Evolutionary conservation across 768 basidiomycete genomes (phyloP), one percentile per base, ranked within the genome.

Genomic region (Suillus tomentosus): DNA sequence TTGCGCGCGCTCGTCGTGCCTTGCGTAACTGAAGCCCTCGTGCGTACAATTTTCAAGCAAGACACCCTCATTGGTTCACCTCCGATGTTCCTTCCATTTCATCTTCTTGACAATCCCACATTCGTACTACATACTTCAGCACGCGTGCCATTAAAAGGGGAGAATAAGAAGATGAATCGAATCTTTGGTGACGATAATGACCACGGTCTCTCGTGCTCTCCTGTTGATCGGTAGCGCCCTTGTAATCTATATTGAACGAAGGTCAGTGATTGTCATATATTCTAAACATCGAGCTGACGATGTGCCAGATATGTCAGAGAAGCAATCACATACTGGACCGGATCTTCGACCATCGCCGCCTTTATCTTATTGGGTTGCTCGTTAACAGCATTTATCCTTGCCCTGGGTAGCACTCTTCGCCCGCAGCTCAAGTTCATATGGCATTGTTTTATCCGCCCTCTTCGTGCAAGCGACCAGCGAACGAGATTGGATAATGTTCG

Each of bases 401-500:
- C 69, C 10, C 48, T 77, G 3, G 60, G 65, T 2, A 22, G 70
- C 7, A 65, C 74, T 11, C 43, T 84, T 14, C 72, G 70, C 15
- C 81, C 82, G 3, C 79, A 80, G 61, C 65, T 84, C 60, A 79
- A 77, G 64, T 84, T 84, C 62, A 67, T 82, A 56, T 84, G 82
- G 81, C 80, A 84, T 63, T 83, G 81, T 67, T 84, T 84, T 67
- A 60, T 84, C 39, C 76, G 77, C 34, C 81, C 82, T 1, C 75
- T 84, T 59, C 73, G 74, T 7, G 68, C 68, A 2, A 72, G 70
- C 5, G 78, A 82, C 63, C 83, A 84, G 67, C 78, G 78, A 54
- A 74, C 76, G 31, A 79, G 80, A 60, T 74, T 84, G 8, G 80
- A 83, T 56, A 78, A 83, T 76, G 83, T 82, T 9, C 27, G 42